These are phyloP conservation scores for Tetrahymena borealis DNA, from an alignment of 73 alveolate genomes.

Conservation along the genomic window DNA sequence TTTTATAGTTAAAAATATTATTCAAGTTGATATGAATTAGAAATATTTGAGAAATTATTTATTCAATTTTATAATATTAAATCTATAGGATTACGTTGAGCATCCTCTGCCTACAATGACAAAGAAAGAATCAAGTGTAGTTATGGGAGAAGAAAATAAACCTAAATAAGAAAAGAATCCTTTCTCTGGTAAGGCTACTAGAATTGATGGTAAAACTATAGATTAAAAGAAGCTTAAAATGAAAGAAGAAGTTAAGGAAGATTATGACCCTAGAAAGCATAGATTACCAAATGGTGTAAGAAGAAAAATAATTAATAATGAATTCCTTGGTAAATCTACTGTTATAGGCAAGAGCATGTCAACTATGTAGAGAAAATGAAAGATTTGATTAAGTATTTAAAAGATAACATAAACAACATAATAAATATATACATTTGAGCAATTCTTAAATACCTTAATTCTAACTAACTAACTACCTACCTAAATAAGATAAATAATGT, in stretches of 20 bases:
- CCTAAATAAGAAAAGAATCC: conserved; percentile 47
- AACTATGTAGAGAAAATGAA: background rate
- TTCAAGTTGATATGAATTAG: too few relatives aligned
- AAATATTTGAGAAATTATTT: too few relatives aligned
- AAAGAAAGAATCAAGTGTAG: conserved; percentile 56
- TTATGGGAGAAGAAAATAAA: conserved; percentile 62
- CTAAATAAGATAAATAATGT: too few relatives aligned
- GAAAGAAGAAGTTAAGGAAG: conserved; percentile 68
- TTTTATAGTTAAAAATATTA: too few relatives aligned
- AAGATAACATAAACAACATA: too few relatives aligned
- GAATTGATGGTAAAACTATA: conserved; percentile 80
- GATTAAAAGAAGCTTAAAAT: conserved; percentile 57
- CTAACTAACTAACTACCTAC: too few relatives aligned
- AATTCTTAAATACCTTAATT: too few relatives aligned
- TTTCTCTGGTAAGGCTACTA: conserved; percentile 58
- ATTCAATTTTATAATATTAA: background rate
- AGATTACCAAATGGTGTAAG: conserved; percentile 66
- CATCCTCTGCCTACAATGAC: conserved; percentile 40
- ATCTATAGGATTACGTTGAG: conserved; percentile 10
- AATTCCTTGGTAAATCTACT: background rate
- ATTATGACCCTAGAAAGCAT: conserved; percentile 85
- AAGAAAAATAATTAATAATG: background rate
- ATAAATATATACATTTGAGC: too few relatives aligned
- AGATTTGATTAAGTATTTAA: background rate
- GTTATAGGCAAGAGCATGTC: background rate